Evolutionary conservation across 495 filamentous ascomycete genomes (phyloP).

Genomic region (Jackrogersella multiformis): DNA sequence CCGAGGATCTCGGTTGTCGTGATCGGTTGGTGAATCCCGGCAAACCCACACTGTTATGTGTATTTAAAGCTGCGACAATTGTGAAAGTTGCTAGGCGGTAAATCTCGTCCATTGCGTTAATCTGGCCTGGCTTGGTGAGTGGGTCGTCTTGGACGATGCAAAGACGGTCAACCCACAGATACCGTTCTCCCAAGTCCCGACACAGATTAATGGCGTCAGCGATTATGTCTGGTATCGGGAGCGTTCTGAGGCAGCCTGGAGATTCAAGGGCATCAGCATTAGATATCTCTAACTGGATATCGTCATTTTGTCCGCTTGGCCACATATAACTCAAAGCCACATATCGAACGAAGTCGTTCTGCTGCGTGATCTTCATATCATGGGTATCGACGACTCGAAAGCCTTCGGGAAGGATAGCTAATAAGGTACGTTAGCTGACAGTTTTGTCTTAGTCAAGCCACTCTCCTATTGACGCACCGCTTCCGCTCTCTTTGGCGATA

Average conservation of each 20-base stretch:
- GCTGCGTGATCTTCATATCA: neutral
- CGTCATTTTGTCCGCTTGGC: neutral
- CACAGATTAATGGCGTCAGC: neutral
- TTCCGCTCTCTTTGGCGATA: neutral
- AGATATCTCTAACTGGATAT: neutral
- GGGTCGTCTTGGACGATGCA: neutral
- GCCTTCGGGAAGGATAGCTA: neutral
- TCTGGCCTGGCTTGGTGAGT: neutral
- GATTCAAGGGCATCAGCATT: neutral
- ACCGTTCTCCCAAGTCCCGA: neutral
- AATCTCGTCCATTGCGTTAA: slow-evolving; percentile 1
- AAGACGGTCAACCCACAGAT: slow-evolving; percentile 2
- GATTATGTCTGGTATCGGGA: neutral
- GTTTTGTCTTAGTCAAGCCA: neutral
- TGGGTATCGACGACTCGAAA: slow-evolving; percentile 1
- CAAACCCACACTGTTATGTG: neutral
- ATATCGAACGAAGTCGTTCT: neutral
- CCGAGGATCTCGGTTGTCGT: neutral
- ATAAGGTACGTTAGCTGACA: neutral
- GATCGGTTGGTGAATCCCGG: neutral
- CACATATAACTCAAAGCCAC: slow-evolving; percentile 4
- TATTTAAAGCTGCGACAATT: neutral
- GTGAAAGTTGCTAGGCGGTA: neutral
- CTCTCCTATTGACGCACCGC: neutral
- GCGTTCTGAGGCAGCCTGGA: neutral